Evolutionary conservation across 2,329 filamentous ascomycete species (phyloP), one percentile per base, ranked within the genome.

Genomic region (Calonectria fujianensis): DNA sequence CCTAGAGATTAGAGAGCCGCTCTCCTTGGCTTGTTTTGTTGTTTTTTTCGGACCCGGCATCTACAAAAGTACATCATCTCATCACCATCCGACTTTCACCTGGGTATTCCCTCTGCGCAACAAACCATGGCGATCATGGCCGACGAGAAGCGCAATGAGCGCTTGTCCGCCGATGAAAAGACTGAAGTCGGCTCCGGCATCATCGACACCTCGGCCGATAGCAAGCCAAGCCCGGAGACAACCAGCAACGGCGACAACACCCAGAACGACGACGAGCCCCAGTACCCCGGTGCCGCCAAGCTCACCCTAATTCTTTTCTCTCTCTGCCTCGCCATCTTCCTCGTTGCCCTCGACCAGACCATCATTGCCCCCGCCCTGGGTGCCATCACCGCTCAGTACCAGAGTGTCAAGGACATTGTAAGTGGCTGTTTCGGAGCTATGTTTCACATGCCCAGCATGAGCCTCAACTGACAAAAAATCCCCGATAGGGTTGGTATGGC

Each of bases 341-440:
- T 89, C 50, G 87, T 90, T 57, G 88, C 88, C 4, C 84, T 89
- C 14, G 88, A 90, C 75, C 87, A 89, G 82, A 89, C 88, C 61
- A 89, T 89, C 74, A 88, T 90, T 74, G 88, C 88, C 8, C 89
- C 89, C 18, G 89, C 89, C 1, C 85, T 90, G 24, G 88, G 88
- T 27, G 87, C 88, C 79, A 91, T 90, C 76, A 89, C 88, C 0
- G 82, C 82, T 1, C 82, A 88, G 63, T 89, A 86, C 67, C 73
- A 79, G 54, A 87, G 85, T 64, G 84, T 88, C 45, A 85, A 85
- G 76, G 88, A 89, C 70, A 88, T 89, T 75, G 88, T 85, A 70
- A 70, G 81, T 77, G 32, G 27, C n/a, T 14, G 35, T 18, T n/a
- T 29, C 32, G 39, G 41, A 48, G 20, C 0, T 14, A 35, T 61